Base-by-base conservation (phyloP, 768 basidiomycete species). In the Kwoniella heveanensis region DNA sequence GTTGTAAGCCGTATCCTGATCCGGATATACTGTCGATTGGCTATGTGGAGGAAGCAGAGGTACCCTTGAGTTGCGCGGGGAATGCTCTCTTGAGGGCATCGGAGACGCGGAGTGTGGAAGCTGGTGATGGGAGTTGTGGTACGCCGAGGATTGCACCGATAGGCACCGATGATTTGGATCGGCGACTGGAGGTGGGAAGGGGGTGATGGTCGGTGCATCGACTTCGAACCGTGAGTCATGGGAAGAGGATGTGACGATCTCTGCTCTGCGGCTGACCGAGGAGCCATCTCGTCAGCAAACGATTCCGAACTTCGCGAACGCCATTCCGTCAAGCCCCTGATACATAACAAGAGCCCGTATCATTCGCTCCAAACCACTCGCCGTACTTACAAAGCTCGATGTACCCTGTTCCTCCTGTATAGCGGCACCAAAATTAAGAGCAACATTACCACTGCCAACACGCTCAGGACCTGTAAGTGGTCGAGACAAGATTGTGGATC, bases 351-450 rank as follows among this genome's bases (percentile, higher is more conserved):
- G n/a, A n/a, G n/a, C n/a, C n/a, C n/a, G n/a, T n/a, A n/a, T n/a
- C n/a, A n/a, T n/a, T n/a, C n/a, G n/a, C n/a, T n/a, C n/a, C n/a
- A n/a, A n/a, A n/a, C n/a, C n/a, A n/a, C n/a, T n/a, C n/a, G n/a
- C n/a, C n/a, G n/a, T n/a, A 44, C 39, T 44, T 17, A 44, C 39
- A 44, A 44, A 17, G 39, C 39, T 44, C 39, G 39, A 44, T 44
- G 39, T 3, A 44, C 10, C 15, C 17, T 44, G 39, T 44, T 44
- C 15, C 17, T 44, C 39, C 39, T 44, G 17, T 44, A 44, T 9
- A 44, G 8, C 39, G 10, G 39, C 15, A 44, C 39, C 17, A 32
- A 32, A 6, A 9, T 19, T 4, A 44, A 9, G 15, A 17, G 4
- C 6, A 44, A 17, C 39, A 44, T 9, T 3, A 19, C 39, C 17